Conservation (phyloP, 331 rosid genomes). For the Malus hybrid region DNA sequence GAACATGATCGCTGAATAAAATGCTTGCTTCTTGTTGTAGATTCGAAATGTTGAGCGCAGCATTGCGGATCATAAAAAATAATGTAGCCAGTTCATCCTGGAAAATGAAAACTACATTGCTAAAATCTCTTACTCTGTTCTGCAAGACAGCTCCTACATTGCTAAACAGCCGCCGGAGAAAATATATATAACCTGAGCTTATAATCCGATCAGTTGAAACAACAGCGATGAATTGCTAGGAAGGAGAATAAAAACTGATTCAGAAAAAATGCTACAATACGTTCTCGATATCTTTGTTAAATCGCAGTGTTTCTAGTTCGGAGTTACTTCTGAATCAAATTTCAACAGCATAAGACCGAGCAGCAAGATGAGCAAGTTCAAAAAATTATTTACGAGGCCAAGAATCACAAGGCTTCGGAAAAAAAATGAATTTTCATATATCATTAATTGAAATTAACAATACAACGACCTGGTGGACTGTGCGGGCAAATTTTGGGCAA, state of each 20-base stretch:
- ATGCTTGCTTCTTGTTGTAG: not conserved
- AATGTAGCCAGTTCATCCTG: not conserved
- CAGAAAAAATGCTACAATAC: not conserved
- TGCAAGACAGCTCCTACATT: not conserved
- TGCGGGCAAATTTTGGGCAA: constrained; percentile 8
- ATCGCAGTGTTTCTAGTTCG: not conserved
- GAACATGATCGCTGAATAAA: not conserved
- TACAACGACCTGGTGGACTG: constrained; percentile 3
- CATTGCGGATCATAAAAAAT: not conserved
- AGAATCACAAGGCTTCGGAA: not conserved
- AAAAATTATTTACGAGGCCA: not conserved
- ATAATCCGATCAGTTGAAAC: not conserved
- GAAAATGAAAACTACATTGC: not conserved
- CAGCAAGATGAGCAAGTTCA: not conserved
- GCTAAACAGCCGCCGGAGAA: not conserved
- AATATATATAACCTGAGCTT: not conserved
- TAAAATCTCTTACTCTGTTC: not conserved
- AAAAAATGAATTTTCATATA: constrained; percentile 25
- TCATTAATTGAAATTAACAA: constrained; percentile 22
- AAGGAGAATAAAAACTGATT: not conserved
- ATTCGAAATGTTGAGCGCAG: too few relatives aligned
- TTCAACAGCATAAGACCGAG: not conserved
- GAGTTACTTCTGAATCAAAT: not conserved
- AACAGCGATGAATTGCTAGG: not conserved
- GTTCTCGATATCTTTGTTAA: not conserved